These are phyloP conservation scores for Nowakowskiella sp. DNA, from an alignment of 192 early-diverging fungal species.

Conservation along the genomic window DNA sequence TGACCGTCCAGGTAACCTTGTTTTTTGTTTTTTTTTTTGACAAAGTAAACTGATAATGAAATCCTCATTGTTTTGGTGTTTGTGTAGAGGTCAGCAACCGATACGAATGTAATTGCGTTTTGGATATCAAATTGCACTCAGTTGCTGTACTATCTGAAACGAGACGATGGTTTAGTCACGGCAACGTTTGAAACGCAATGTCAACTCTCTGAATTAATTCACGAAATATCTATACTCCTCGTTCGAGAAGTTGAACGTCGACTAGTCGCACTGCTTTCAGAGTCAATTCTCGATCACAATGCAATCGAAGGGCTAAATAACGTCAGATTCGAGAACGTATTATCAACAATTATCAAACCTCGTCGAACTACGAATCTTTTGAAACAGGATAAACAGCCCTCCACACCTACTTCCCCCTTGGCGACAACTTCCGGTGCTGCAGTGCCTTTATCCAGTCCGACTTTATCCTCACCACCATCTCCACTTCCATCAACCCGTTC, in stretches of 20 bases:
- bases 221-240: constrained; percentile 34
- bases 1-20: constrained; percentile 39
- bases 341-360: background rate
- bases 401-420: background rate
- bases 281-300: constrained; percentile 26
- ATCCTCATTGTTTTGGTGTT: background rate
- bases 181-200: constrained; percentile 67
- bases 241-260: constrained; percentile 1
- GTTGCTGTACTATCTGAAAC: constrained; percentile 79
- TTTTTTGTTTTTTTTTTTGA: constrained; percentile 5
- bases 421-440: background rate
- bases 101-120: constrained; percentile 58
- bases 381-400: background rate
- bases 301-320: constrained; percentile 35
- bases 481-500: background rate
- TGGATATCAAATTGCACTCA: constrained; percentile 83
- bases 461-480: background rate
- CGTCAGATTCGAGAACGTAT: background rate
- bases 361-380: background rate
- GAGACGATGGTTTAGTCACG: constrained; percentile 66
- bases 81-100: constrained; percentile 32
- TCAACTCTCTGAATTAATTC: constrained; percentile 70
- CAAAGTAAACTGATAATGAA: background rate
- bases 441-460: background rate
- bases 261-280: constrained; percentile 2